A percentile compares a stretch with the other conserved stretches of the same genome.
Conservation (phyloP, 2,329 filamentous ascomycete species). For the Colletotrichum sp. region DNA sequence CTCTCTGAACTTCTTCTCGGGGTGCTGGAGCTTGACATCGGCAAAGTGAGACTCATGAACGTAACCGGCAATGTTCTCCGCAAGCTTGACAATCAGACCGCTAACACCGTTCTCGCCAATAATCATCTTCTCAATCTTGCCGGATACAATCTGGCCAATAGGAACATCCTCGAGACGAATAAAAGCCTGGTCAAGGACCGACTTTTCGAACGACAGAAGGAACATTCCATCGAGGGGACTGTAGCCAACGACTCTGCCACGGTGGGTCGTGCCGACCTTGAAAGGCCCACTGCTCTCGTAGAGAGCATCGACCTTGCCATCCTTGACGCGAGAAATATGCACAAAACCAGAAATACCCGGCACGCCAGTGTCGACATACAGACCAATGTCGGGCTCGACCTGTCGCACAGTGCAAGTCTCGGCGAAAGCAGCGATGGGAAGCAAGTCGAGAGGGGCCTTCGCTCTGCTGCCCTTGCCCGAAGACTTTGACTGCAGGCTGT, state of each 20-base stretch:
- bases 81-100: slow-evolving; percentile 82
- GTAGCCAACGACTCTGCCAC: slow-evolving; percentile 83
- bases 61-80: slow-evolving; percentile 87
- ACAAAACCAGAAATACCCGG: slow-evolving; percentile 81
- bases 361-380: slow-evolving; percentile 75
- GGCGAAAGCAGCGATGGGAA: slow-evolving; percentile 77
- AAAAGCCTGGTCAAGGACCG: slow-evolving; percentile 84
- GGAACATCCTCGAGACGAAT: slow-evolving; percentile 90
- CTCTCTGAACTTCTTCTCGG: slow-evolving; percentile 94
- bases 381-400: slow-evolving; percentile 79
- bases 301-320: slow-evolving; percentile 85
- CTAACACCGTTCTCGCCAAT: slow-evolving; percentile 79
- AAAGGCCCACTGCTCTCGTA: slow-evolving; percentile 79
- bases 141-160: slow-evolving; percentile 80
- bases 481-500: slow-evolving; percentile 62
- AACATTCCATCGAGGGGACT: slow-evolving; percentile 87
- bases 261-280: slow-evolving; percentile 79
- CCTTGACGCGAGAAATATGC: slow-evolving; percentile 91
- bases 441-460: slow-evolving; percentile 57
- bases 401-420: slow-evolving; percentile 80
- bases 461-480: slow-evolving; percentile 44
- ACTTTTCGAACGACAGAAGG: slow-evolving; percentile 82
- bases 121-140: slow-evolving; percentile 83
- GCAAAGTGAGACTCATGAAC: slow-evolving; percentile 89
- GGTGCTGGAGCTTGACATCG: slow-evolving; percentile 86